These are phyloP conservation scores for Coccomyxa subellipsoidea DNA, from an alignment of 163 green algal species.

Conservation along the genomic window DNA sequence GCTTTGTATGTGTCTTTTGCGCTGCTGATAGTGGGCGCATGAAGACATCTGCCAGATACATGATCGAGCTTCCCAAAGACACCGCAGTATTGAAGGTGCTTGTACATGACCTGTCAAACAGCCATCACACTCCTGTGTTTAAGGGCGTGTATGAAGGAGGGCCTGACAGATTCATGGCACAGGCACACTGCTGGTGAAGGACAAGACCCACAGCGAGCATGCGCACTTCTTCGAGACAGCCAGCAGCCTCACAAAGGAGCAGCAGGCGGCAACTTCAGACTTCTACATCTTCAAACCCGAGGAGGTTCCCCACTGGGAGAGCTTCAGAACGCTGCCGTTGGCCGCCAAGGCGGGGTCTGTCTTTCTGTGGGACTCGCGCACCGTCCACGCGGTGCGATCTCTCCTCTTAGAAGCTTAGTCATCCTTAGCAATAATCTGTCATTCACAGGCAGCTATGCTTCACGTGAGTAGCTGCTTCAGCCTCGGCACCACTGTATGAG, in stretches of 20 bases:
- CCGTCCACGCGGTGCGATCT: constrained; percentile 14
- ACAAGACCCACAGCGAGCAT: constrained; percentile 25
- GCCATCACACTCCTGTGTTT: too few relatives aligned
- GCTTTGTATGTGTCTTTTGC: too few relatives aligned
- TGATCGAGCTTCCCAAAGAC: too few relatives aligned
- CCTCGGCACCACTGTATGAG: too few relatives aligned
- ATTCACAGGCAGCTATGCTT: not conserved
- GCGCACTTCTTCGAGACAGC: constrained; percentile 25
- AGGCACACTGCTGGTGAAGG: constrained; percentile 33
- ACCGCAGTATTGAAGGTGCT: too few relatives aligned
- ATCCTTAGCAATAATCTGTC: not conserved
- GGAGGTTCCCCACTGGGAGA: constrained; percentile 26
- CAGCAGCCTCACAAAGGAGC: constrained; percentile 3
- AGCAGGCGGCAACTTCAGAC: constrained; percentile 13
- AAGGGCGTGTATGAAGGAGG: not conserved
- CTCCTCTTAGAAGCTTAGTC: not conserved
- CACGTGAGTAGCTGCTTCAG: too few relatives aligned
- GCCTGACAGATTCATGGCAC: not conserved
- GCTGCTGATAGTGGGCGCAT: too few relatives aligned
- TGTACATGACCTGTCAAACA: too few relatives aligned
- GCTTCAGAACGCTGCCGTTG: constrained; percentile 5
- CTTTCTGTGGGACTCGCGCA: constrained; percentile 33
- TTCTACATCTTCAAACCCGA: constrained; percentile 23
- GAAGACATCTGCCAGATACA: too few relatives aligned
- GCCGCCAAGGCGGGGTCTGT: constrained; percentile 17